Evolutionary conservation across 257 asterid species (phyloP), one percentile per base, ranked within the genome.

Genomic region (Paraleonurus japonicus): DNA sequence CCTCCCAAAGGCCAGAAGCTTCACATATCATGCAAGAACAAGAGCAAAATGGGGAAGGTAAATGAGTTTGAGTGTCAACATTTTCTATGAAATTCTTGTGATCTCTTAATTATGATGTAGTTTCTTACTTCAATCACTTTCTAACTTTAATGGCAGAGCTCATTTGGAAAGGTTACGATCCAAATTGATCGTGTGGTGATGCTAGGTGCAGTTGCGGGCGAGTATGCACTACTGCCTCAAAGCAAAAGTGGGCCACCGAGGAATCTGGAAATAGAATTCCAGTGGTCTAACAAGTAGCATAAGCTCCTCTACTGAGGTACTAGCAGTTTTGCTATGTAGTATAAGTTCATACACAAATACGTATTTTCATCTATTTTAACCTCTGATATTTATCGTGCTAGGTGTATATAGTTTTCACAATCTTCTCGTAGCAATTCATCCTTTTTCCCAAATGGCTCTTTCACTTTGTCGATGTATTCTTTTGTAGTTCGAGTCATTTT

Each of bases 31-130:
- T 91, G 99, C 98, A 95, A 95, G 88, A 95, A 95, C 78, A 92
- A 95, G 90, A 95, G 98, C 94, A 95, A 95, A 75, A 85, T 95
- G 98, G 99, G 98, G 63, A 95, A 95, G 98, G 99, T 92, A 79
- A 60, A 24, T 30, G 24, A 32, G 37, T 48, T n/a, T n/a, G 4
- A 61, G 11, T 11, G 8, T 6, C 65, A n/a, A 10, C n/a, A 30
- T 71, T 33, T 27, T 19, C 11, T 9, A 11, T 10, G 41, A 39
- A 53, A 26, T 43, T 33, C 59, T 7, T 9, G 12, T 13, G 3
- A 53, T 62, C 1, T 4, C n/a, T 51, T 4, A 11, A 24, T 68
- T 75, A 27, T 33, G 20, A 48, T 23, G 0, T 32, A 50, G 65
- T 50, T 67, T 48, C 13, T 2, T 47, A 59, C 1, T 27, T 58